These are phyloP conservation scores for Penicillium sp. DNA, from an alignment of 2,329 filamentous ascomycete species.

Conservation along the genomic window DNA sequence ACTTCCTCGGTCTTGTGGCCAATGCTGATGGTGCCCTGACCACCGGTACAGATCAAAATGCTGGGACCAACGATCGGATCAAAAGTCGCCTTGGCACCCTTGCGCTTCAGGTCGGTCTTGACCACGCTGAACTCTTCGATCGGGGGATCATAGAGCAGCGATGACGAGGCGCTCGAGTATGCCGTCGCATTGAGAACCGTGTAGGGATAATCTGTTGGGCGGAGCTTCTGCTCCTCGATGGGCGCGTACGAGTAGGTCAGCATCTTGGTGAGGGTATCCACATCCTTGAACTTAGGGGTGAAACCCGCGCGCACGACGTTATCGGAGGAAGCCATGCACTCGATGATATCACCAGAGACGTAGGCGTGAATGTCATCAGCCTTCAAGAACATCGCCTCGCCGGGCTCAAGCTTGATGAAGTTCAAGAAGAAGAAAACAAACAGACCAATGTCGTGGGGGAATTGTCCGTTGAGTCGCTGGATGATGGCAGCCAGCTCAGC, in stretches of 20 bases:
- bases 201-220: conserved; percentile 80
- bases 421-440: conserved; percentile 98
- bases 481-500: conserved; percentile 76
- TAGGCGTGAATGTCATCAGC: conserved; percentile 98
- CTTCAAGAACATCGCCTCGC: conserved; percentile 93
- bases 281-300: conserved; percentile 98
- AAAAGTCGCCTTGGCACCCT: conserved; percentile 80
- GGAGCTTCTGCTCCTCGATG: conserved; percentile 93
- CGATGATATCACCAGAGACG: conserved; percentile 75
- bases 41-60: conserved; percentile 86
- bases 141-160: conserved; percentile 84
- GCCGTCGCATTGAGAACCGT: conserved; percentile 76
- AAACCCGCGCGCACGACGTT: conserved; percentile 97
- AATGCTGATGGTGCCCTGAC: conserved; percentile 79
- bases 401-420: conserved; percentile 81
- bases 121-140: conserved; percentile 96
- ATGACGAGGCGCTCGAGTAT: conserved; percentile 74
- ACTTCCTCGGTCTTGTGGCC: conserved; percentile 77
- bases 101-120: conserved; percentile 68
- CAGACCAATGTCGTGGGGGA: conserved; percentile 85
- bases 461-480: conserved; percentile 74
- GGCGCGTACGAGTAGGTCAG: conserved; percentile 94
- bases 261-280: conserved; percentile 83
- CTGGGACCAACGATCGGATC: conserved; percentile 85
- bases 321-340: conserved; percentile 99